Evolutionary conservation across 306 rosid species (phyloP), one percentile per base, ranked within the genome.

Genomic region (Prunus kanzakura): DNA sequence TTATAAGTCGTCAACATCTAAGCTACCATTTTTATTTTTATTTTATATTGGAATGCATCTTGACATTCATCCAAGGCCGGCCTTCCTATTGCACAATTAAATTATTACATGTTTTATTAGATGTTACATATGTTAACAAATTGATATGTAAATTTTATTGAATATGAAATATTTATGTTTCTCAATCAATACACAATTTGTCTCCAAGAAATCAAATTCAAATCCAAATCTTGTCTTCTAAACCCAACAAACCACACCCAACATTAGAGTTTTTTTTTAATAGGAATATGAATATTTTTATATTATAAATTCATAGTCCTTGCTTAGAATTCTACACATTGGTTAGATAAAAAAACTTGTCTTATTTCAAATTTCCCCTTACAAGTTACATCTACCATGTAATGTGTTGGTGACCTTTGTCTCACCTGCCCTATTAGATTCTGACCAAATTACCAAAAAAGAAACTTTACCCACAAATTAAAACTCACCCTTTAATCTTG

Each of bases 341-440:
- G 20, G 30, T 15, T 62, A 55, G 6, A 50, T 65, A 14, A 55
- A 6, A 38, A 38, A 16, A 3, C 52, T 35, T 22, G 73, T 35
- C 29, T 46, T 69, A 29, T 64, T 81, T 47, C 75, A 74, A 74
- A 43, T 56, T 54, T 20, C 64, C 66, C 76, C 83, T 65, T 71
- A 7, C 43, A 38, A 38, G 43, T 38, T 38, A 29, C 46, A 46
- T 75, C 65, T 75, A 64, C 15, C 41, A 72, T n/a, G 14, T 29
- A 72, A 10, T 56, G 35, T 72, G 54, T 19, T 72, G 54, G 29
- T 30, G 47, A 71, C 50, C 54, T 62, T 11, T 62, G 43, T 62
- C 67, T 62, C 43, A 29, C 2, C n/a, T 29, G 9, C 12, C 11
- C 32, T 23, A 10, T 20, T 56, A 56, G 62, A 23, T 25, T 60